Evolutionary conservation across 176 grass and related monocot genomes (phyloP), one percentile per base, ranked within the genome.

Genomic region (Zea luxurians): DNA sequence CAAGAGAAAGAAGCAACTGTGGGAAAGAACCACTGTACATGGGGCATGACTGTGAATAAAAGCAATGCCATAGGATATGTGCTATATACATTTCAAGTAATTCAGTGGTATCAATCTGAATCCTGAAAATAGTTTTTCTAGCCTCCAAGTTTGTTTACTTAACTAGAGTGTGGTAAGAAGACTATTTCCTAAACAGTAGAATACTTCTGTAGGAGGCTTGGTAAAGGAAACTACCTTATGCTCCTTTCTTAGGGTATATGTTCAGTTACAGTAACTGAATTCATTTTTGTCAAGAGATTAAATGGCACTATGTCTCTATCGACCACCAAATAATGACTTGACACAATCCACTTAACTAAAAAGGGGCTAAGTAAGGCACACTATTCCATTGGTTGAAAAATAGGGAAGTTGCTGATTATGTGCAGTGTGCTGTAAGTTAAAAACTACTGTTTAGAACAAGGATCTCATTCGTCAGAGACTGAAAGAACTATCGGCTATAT

Each of bases 381-480:
- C 10, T 68, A n/a, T 67, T 79, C 42, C 18, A 58, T 34, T 17
- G 10, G 17, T 78, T 4, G 2, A 67, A 10, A 78, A 18, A 13
- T 8, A 67, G 0, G 16, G 27, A 65, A 54, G 7, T 9, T 40
- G 4, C 36, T 1, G 7, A 79, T 44, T 57, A 57, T 79, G 64
- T 45, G 18, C 8, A 20, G 4, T 18, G 11, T 42, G 48, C 11
- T 66, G n/a, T 16, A 18, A 44, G 13, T 12, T 53, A 66, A 7
- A 78, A 78, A 21, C 37, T 66, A 38, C 10, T 40, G 0, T 66
- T 37, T 37, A 65, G 37, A 15, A 53, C 16, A 78, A 78, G n/a
- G 11, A 44, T 67, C 13, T 20, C 47, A 53, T 41, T 55, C n/a
- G 43, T 55, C 11, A 67, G 6, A 27, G 48, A 49, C 53, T 53